Base-by-base conservation (phyloP, 2,329 filamentous ascomycete species). In the Fusarium tuaranense region DNA sequence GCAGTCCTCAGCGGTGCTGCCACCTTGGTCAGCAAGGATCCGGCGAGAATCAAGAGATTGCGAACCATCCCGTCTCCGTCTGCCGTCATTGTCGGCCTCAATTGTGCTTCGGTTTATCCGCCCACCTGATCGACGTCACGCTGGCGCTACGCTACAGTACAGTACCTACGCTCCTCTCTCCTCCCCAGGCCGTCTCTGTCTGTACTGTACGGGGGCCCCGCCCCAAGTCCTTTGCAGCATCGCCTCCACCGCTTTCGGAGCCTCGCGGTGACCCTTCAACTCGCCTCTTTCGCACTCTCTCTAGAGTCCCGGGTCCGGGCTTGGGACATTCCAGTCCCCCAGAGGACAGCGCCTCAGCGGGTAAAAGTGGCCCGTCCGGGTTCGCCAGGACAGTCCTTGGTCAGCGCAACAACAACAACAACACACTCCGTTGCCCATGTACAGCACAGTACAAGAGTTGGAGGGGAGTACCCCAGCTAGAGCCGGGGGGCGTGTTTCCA, bases 161-260 rank as follows among this genome's bases (percentile, higher is more conserved):
- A 34, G 32, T 34, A 34, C 46, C 39, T 59, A 63, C 55, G 55
- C 62, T 73, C 20, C n/a, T 65, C 30, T 18, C 34, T 25, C 20
- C 30, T 30, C 32, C 32, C 32, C 32, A 13, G 32, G 12, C 32
- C 32, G 32, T 13, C 32, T 34, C 14, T 53, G 41, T 38, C 36
- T 34, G 25, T 44, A 32, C 38, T 48, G 41, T 39, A 65, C 53
- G 58, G 62, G 39, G 57, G 58, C 36, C 39, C 67, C 67, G 55
- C 67, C 62, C 58, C 53, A 38, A 38, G 34, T 27, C 57, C 30
- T 27, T 46, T 46, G 53, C 57, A 57, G 53, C 44, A 41, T 70
- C 64, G 63, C 75, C 77, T 73, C 75, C 68, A 78, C 77, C 78
- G 78, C 75, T 79, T 78, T 79, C 78, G 78, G 78, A 79, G 77